phyloP scores from a whole-genome alignment of 1,139 yeast species.

The Kurtzmaniella quercitrusa region DNA sequence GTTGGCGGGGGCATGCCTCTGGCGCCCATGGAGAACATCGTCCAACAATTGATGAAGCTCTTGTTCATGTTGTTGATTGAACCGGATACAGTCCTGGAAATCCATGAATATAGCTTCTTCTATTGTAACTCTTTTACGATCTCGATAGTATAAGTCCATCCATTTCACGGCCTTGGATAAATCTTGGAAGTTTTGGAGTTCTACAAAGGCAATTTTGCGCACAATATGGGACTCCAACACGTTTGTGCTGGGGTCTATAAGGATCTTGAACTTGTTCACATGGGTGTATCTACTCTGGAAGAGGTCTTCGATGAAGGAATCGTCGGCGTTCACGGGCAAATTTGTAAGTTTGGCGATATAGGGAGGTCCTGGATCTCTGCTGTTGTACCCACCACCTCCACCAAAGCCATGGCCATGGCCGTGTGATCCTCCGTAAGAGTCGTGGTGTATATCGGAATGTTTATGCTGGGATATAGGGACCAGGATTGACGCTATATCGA shows the following conservation, averaged over 20 bases:
- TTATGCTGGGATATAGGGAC: constrained; percentile 44
- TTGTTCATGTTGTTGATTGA: constrained; percentile 32
- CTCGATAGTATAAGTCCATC: constrained; percentile 40
- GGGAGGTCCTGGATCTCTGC: constrained; percentile 44
- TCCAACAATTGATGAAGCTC: constrained; percentile 29
- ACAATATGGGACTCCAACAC: constrained; percentile 37
- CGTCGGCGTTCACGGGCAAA: constrained; percentile 40
- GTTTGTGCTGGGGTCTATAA: constrained; percentile 39
- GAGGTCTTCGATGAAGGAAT: constrained; percentile 38
- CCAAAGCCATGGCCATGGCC: constrained; percentile 5
- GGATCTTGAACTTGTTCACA: constrained; percentile 37
- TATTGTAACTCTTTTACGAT: constrained; percentile 36
- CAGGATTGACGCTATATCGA: constrained; percentile 62
- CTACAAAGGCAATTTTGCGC: constrained; percentile 61
- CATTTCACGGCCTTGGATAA: constrained; percentile 42
- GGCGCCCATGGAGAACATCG: constrained; percentile 18
- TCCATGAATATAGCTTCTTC: constrained; percentile 48
- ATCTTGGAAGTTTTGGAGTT: constrained; percentile 44
- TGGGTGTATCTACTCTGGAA: constrained; percentile 41
- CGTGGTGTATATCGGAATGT: constrained; percentile 6
- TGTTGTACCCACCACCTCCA: constrained; percentile 7
- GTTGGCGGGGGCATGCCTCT: background rate
- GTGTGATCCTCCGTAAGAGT: constrained; percentile 7
- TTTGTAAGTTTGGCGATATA: constrained; percentile 52
- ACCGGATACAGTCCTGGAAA: constrained; percentile 41